These are phyloP conservation scores for Pistacia vera DNA, from an alignment of 345 rosid genomes.

Conservation along the genomic window DNA sequence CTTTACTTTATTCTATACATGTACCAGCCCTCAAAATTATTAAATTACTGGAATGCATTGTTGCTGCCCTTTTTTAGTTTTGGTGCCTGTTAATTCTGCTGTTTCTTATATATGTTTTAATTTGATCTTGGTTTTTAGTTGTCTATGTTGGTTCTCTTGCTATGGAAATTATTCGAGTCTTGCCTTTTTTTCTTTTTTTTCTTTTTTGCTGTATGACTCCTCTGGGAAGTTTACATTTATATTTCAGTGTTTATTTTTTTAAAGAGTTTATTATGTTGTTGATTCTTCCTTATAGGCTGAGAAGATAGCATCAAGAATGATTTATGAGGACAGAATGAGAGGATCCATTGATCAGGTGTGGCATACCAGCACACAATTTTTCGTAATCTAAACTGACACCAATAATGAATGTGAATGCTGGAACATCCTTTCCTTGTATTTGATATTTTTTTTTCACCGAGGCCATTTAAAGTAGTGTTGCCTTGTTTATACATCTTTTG, in stretches of 20 bases:
- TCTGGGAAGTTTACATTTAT: background rate
- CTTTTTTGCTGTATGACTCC: background rate
- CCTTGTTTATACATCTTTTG: background rate
- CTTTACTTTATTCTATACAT: background rate
- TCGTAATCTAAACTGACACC: background rate
- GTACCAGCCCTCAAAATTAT: too few relatives aligned
- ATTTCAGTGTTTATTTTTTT: background rate
- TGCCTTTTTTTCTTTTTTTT: background rate
- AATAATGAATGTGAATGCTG: background rate
- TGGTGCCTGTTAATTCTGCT: background rate
- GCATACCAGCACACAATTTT: background rate
- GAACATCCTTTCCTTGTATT: background rate
- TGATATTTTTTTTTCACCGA: background rate
- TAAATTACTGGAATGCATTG: too few relatives aligned
- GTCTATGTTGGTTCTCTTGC: background rate
- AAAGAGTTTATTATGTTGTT: background rate
- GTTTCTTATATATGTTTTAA: background rate
- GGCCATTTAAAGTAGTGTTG: background rate
- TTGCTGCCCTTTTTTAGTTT: background rate
- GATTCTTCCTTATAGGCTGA: slow-evolving; percentile 61
- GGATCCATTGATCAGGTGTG: slow-evolving; percentile 96
- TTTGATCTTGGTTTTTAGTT: background rate
- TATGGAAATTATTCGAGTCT: background rate
- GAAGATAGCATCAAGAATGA: slow-evolving; percentile 99
- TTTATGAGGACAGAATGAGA: slow-evolving; percentile 91